These are phyloP conservation scores for Magnusiomyces paraingens DNA, from an alignment of 1,139 yeast species.

Conservation along the genomic window DNA sequence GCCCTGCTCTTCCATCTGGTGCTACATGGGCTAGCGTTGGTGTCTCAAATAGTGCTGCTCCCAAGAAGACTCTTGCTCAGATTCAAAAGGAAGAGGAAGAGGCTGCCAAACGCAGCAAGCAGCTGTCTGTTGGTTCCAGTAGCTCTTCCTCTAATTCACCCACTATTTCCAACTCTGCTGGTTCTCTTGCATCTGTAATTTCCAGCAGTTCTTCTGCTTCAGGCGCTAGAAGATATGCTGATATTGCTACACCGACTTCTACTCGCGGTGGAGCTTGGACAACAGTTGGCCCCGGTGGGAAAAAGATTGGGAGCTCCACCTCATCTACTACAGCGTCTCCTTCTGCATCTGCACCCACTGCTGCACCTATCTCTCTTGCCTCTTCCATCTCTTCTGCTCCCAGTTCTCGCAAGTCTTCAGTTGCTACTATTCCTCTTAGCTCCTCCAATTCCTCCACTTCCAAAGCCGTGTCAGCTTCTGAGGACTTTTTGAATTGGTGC, in stretches of 20 bases:
- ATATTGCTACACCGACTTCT: conserved; percentile 21
- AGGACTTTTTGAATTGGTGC: conserved; percentile 84
- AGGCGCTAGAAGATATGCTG: conserved; percentile 16
- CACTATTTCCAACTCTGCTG: background rate
- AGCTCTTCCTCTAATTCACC: conserved; percentile 20
- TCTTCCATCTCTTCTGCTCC: conserved; percentile 23
- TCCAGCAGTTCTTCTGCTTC: conserved; percentile 2
- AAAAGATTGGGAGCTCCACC: conserved; percentile 24
- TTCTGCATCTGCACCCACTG: conserved; percentile 16
- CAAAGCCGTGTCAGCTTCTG: conserved; percentile 22
- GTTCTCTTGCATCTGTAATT: background rate
- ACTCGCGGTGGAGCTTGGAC: conserved; percentile 34
- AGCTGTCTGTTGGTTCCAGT: conserved; percentile 20
- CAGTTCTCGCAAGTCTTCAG: conserved; percentile 21
- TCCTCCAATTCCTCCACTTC: conserved; percentile 31
- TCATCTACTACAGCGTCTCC: conserved; percentile 18
- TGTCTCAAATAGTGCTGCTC: conserved; percentile 23
- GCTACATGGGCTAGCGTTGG: conserved; percentile 50
- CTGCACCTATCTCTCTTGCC: conserved; percentile 28
- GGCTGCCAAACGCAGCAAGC: conserved; percentile 24
- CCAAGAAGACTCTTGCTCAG: conserved; percentile 41
- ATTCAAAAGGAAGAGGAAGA: conserved; percentile 45
- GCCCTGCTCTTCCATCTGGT: conserved; percentile 40
- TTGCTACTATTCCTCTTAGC: conserved; percentile 37
- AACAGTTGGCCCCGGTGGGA: conserved; percentile 32